Percentiles rank a stretch among this genome's conserved stretches.
Evolutionary conservation across 2,329 filamentous ascomycete species (phyloP).

Genomic region (Claviceps pazoutovae): DNA sequence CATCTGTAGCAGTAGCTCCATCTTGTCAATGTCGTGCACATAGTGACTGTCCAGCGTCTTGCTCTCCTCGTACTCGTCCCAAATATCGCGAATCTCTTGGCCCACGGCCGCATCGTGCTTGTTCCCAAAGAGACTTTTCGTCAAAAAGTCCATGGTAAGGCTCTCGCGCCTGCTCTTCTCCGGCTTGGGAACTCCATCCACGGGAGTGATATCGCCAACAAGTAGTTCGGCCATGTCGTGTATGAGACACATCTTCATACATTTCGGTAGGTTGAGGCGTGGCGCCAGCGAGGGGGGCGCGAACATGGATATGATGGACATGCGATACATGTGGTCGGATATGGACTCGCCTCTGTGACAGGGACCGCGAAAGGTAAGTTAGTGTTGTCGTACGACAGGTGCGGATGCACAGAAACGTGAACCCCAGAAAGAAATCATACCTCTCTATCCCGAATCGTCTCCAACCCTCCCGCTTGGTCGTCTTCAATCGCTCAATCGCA

Average conservation of each 20-base stretch:
- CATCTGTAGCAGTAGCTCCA: constrained; percentile 91
- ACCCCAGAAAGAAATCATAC: constrained; percentile 19
- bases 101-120: constrained; percentile 60
- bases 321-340: constrained; percentile 98
- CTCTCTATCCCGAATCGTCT: constrained; percentile 64
- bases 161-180: constrained; percentile 85
- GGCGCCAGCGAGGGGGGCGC: constrained; percentile 61
- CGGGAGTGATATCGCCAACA: constrained; percentile 92
- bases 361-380: too few relatives aligned
- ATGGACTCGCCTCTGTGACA: constrained; percentile 65
- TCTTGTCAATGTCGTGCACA: constrained; percentile 95
- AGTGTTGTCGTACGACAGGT: not conserved
- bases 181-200: constrained; percentile 68
- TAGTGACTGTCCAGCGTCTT: constrained; percentile 73
- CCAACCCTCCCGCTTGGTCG: constrained; percentile 93
- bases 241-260: constrained; percentile 88
- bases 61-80: constrained; percentile 91
- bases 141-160: constrained; percentile 85
- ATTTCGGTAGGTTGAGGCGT: constrained; percentile 63
- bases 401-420: not conserved
- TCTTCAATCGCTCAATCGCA: constrained; percentile 85
- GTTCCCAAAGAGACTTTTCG: constrained; percentile 53
- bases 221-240: constrained; percentile 96
- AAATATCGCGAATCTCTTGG: constrained; percentile 60
- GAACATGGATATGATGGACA: constrained; percentile 91